Conservation (phyloP, 1,284 basidiomycete species). For the Malassezia equina region DNA sequence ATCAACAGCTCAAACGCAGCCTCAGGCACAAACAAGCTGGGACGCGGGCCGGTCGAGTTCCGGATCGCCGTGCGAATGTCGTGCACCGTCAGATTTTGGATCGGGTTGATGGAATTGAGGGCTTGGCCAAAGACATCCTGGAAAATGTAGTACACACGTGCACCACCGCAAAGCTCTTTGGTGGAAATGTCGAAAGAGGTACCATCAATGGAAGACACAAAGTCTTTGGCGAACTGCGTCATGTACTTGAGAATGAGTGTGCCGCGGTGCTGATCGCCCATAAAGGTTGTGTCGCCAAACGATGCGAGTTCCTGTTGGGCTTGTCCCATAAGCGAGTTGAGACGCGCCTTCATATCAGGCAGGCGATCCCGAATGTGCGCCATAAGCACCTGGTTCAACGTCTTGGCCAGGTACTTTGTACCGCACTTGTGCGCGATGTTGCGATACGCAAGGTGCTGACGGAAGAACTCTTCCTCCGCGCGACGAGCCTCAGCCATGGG, state of each 20-base stretch:
- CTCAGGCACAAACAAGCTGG: slow-evolving; percentile 92
- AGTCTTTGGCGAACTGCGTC: slow-evolving; percentile 98
- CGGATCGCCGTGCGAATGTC: slow-evolving; percentile 97
- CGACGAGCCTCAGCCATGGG: slow-evolving; percentile 73
- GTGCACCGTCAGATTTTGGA: slow-evolving; percentile 76
- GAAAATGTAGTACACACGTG: slow-evolving; percentile 98
- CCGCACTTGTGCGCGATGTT: slow-evolving; percentile 91
- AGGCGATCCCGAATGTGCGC: slow-evolving; percentile 97
- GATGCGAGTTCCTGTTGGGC: slow-evolving; percentile 95
- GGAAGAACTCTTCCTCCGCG: slow-evolving; percentile 85
- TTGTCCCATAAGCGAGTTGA: slow-evolving; percentile 98
- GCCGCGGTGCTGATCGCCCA: slow-evolving; percentile 77
- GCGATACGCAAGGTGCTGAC: slow-evolving; percentile 75
- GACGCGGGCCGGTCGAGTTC: slow-evolving; percentile 92
- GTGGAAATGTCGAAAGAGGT: slow-evolving; percentile 95
- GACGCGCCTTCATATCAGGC: slow-evolving; percentile 96
- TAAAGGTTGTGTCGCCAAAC: slow-evolving; percentile 85
- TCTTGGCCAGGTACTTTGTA: slow-evolving; percentile 86
- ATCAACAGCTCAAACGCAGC: slow-evolving; percentile 93
- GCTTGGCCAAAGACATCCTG: slow-evolving; percentile 95
- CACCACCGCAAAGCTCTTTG: slow-evolving; percentile 95
- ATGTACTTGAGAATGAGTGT: slow-evolving; percentile 61
- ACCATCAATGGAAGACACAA: slow-evolving; percentile 92
- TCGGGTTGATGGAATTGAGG: slow-evolving; percentile 78
- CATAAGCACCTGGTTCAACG: slow-evolving; percentile 62